phyloP scores from a whole-genome alignment of 1,284 basidiomycete genomes.

The Ustilago curta region DNA sequence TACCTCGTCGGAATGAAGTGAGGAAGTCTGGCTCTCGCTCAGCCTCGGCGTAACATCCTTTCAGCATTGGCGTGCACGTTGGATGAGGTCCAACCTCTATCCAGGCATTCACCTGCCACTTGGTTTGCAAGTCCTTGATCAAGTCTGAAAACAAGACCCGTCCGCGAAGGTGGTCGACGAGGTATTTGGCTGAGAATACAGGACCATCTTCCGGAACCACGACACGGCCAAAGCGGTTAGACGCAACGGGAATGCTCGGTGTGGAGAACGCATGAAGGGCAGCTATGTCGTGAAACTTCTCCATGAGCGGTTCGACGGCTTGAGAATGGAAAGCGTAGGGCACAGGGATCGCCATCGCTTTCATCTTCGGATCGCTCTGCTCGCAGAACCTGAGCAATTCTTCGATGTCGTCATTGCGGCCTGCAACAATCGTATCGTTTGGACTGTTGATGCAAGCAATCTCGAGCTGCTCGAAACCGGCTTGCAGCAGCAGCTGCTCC shows the following conservation, averaged over 20 bases:
- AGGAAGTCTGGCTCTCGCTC: conserved; percentile 23
- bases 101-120: conserved; percentile 24
- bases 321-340: conserved; percentile 53
- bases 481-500: conserved; percentile 17
- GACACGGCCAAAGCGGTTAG: conserved; percentile 42
- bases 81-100: conserved; percentile 53
- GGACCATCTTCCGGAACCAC: not conserved
- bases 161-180: conserved; percentile 37
- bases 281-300: conserved; percentile 4
- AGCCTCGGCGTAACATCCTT: conserved; percentile 33
- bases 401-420: conserved; percentile 31
- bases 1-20: conserved; percentile 40
- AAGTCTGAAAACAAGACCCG: conserved; percentile 43
- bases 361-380: conserved; percentile 37
- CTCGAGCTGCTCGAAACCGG: conserved; percentile 21
- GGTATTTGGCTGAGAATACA: conserved; percentile 19
- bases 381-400: conserved; percentile 25
- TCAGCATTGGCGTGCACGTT: conserved; percentile 46
- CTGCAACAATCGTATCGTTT: conserved; percentile 47
- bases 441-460: conserved; percentile 55
- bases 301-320: conserved; percentile 40
- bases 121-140: conserved; percentile 23
- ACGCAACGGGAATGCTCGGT: conserved; percentile 27
- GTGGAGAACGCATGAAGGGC: conserved; percentile 13
- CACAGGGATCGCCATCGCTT: conserved; percentile 45